Conservation (phyloP, 345 rosid species). For the Cochlearia excelsa region DNA sequence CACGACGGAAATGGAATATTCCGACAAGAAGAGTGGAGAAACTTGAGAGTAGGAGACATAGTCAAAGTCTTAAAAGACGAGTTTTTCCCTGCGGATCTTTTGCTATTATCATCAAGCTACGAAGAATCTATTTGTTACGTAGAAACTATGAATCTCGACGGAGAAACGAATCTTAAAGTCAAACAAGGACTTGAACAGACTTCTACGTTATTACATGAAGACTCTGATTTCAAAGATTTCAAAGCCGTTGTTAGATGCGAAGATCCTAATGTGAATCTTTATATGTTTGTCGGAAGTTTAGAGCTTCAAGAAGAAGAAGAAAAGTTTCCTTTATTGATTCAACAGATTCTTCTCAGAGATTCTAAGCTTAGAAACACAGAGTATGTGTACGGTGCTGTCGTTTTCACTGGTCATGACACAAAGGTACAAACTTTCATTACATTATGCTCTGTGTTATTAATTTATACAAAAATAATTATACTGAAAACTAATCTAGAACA, state of each 20-base stretch:
- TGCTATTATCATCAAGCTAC: constrained; percentile 75
- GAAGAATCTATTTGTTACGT: constrained; percentile 96
- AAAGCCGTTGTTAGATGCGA: constrained; percentile 76
- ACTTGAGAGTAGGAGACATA: constrained; percentile 80
- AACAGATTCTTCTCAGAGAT: constrained; percentile 88
- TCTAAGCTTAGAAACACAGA: constrained; percentile 88
- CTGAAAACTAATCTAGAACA: no score
- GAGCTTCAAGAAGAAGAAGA: constrained; percentile 55
- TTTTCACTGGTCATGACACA: constrained; percentile 92
- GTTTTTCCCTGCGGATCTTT: constrained; percentile 93
- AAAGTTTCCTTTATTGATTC: constrained; percentile 68
- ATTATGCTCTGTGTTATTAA: no score
- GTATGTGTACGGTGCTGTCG: constrained; percentile 68
- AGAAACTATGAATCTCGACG: constrained; percentile 92
- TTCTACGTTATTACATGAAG: constrained; percentile 52
- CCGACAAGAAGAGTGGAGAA: constrained; percentile 59
- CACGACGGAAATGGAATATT: constrained; percentile 59
- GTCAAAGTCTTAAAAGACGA: constrained; percentile 89
- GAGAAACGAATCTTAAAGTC: constrained; percentile 89
- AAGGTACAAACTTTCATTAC: constrained; percentile 38
- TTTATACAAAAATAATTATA: no score
- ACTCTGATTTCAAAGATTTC: constrained; percentile 58
- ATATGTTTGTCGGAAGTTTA: constrained; percentile 75
- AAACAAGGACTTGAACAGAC: constrained; percentile 75
- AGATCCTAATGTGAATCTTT: constrained; percentile 90